These are phyloP conservation scores for Neopestalotiopsis rosae DNA, from an alignment of 2,329 filamentous ascomycete genomes.

Conservation along the genomic window DNA sequence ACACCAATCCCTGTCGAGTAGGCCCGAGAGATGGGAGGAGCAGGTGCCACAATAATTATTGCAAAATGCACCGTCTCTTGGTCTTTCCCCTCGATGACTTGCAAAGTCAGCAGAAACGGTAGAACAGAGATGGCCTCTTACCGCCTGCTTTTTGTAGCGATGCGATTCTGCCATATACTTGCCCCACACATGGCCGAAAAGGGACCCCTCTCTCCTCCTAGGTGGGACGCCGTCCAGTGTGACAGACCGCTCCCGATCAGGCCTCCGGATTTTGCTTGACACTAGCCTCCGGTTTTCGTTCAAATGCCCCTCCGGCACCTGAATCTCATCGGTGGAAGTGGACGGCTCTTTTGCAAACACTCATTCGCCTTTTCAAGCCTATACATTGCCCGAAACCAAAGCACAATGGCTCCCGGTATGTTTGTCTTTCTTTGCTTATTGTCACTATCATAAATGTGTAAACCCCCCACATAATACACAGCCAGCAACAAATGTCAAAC, in stretches of 20 bases:
- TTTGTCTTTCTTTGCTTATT: neutral
- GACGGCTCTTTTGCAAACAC: neutral
- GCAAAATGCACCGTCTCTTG: neutral
- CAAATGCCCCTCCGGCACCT: conserved; percentile 14
- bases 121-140: neutral
- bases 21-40: neutral
- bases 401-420: conserved; percentile 39
- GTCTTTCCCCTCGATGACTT: neutral
- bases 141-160: neutral
- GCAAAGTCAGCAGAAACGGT: neutral
- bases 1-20: conserved; percentile 3
- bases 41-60: neutral
- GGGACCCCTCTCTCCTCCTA: neutral
- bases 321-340: conserved; percentile 1
- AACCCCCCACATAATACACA: too few species aligned
- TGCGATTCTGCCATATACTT: conserved; percentile 2
- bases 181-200: conserved; percentile 9
- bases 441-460: too few species aligned
- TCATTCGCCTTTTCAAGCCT: conserved; percentile 22
- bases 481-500: too few species aligned
- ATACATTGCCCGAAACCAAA: conserved; percentile 18
- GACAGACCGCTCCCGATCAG: neutral
- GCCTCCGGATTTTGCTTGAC: conserved; percentile 5
- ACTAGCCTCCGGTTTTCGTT: neutral
- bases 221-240: conserved; percentile 1